Conservation (phyloP, 805 yeast species). For the Teunomyces aglyptinius region DNA sequence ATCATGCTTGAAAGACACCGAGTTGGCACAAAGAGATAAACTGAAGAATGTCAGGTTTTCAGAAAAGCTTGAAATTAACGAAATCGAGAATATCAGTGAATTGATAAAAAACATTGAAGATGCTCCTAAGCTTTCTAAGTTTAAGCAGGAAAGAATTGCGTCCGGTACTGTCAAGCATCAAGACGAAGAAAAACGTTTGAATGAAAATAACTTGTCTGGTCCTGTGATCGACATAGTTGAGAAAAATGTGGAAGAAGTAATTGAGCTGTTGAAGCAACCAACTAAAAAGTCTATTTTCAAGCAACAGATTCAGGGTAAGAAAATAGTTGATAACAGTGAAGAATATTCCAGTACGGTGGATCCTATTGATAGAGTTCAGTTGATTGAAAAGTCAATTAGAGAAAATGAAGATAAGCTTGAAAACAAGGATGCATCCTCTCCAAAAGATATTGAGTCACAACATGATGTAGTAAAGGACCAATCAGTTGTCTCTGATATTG, state of each 20-base stretch:
- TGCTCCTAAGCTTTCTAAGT: constrained; percentile 9
- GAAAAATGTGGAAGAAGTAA: background rate
- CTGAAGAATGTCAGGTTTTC: constrained; percentile 55
- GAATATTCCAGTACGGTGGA: constrained; percentile 1
- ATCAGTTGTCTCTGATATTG: background rate
- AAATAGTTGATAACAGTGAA: background rate
- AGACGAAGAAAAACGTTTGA: background rate
- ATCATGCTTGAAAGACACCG: background rate
- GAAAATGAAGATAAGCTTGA: constrained; percentile 11
- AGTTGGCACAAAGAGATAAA: background rate
- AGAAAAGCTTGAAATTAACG: constrained; percentile 52
- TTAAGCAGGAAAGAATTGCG: constrained; percentile 10
- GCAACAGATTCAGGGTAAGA: background rate
- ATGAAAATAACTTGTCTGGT: background rate
- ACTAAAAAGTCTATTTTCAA: background rate
- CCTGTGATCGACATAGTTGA: constrained; percentile 14
- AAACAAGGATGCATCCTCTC: background rate
- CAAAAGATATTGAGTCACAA: background rate
- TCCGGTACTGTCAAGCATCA: background rate
- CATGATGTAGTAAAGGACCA: constrained; percentile 6
- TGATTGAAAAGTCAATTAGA: constrained; percentile 13
- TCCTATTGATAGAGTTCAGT: constrained; percentile 11
- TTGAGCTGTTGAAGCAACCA: background rate
- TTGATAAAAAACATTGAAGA: constrained; percentile 33
- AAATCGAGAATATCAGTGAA: constrained; percentile 56